A percentile compares a stretch with the other conserved stretches of the same genome.
phyloP scores from a whole-genome alignment of 768 basidiomycete genomes.

The Rossbeevera mucosa region DNA sequence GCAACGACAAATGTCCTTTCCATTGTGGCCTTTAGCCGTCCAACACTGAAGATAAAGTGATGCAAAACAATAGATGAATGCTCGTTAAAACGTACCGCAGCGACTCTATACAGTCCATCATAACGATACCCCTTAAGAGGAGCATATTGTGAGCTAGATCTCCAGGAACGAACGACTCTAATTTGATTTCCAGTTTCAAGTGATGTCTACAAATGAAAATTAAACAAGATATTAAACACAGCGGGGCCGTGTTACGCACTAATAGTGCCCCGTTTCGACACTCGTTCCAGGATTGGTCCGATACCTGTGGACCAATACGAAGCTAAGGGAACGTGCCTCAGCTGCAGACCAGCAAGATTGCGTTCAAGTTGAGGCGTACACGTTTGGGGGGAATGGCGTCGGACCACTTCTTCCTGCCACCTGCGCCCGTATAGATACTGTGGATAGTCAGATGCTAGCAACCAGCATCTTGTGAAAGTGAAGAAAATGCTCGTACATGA shows the following conservation, averaged over 20 bases:
- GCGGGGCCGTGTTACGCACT: slow-evolving; percentile 6
- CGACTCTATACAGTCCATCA: slow-evolving; percentile 28
- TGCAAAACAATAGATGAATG: not conserved
- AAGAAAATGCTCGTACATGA: slow-evolving; percentile 17
- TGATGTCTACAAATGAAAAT: slow-evolving; percentile 16
- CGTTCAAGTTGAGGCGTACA: slow-evolving; percentile 12
- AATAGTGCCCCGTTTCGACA: slow-evolving; percentile 12
- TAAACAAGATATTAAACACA: not conserved
- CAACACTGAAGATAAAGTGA: slow-evolving; percentile 13
- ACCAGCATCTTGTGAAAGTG: not conserved
- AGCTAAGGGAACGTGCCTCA: slow-evolving; percentile 4
- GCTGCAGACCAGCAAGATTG: not conserved
- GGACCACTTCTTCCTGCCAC: slow-evolving; percentile 15
- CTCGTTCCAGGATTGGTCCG: slow-evolving; percentile 22
- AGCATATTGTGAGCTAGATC: slow-evolving; percentile 21
- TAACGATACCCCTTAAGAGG: slow-evolving; percentile 26
- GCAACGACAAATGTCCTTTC: slow-evolving; percentile 23
- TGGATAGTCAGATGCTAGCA: not conserved
- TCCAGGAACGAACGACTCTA: slow-evolving; percentile 26
- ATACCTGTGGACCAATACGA: slow-evolving; percentile 19
- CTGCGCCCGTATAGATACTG: slow-evolving; percentile 28
- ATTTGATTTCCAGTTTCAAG: slow-evolving; percentile 15
- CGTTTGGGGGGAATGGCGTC: slow-evolving; percentile 15
- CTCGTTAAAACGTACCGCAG: slow-evolving; percentile 7
- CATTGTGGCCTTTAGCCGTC: slow-evolving; percentile 14